phyloP scores from a whole-genome alignment of 73 alveolate species.

The Paramecium biaurelia region DNA sequence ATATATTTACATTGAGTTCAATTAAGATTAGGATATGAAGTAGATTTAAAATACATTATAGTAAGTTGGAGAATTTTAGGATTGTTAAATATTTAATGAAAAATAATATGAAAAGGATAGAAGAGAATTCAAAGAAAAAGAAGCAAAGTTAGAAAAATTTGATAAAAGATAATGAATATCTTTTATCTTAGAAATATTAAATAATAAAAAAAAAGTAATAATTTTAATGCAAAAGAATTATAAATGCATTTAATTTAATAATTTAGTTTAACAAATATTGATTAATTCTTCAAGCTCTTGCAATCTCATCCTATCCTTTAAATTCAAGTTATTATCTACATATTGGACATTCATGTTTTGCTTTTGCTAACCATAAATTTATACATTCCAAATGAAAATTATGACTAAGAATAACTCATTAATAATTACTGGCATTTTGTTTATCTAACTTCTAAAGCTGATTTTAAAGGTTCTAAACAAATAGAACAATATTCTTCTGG shows the following conservation, averaged over 20 bases:
- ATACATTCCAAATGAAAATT: neutral
- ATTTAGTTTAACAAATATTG: neutral
- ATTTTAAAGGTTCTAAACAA: neutral
- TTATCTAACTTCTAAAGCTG: neutral
- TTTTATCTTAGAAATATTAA: neutral
- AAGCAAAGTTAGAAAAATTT: neutral
- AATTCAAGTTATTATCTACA: neutral
- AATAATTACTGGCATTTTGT: neutral
- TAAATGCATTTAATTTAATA: neutral
- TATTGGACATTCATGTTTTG: neutral
- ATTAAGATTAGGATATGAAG: neutral
- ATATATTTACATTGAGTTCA: conserved; percentile 24
- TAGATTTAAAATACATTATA: neutral
- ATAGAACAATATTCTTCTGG: neutral
- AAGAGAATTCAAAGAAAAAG: conserved; percentile 25
- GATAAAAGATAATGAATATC: conserved; percentile 19
- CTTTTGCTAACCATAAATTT: neutral
- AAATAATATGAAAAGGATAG: conserved; percentile 7
- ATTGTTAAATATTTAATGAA: neutral
- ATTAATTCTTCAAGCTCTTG: neutral
- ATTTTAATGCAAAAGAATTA: neutral
- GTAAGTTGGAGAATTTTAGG: neutral
- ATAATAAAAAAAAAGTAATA: neutral
- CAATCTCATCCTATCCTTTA: neutral
- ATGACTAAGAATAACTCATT: neutral